Conservation (phyloP, 192 early-diverging fungal species). For the Coemansia sp. region DNA sequence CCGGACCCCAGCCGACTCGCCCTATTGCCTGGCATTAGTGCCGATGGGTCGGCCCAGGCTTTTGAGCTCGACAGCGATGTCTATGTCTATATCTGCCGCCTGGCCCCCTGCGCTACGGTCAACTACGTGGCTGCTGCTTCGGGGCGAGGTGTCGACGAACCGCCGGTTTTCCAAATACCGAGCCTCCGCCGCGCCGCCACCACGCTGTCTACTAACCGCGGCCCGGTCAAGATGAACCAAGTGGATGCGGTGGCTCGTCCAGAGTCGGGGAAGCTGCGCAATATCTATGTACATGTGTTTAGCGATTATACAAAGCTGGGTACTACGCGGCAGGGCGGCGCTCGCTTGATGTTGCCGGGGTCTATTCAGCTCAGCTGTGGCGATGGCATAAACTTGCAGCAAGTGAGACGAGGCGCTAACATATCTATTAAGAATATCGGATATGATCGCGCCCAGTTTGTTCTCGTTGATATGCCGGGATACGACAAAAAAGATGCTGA, state of each 20-base stretch:
- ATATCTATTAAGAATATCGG: constrained; percentile 39
- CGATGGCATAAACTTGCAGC: constrained; percentile 32
- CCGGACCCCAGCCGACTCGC: constrained; percentile 8
- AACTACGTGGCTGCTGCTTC: constrained; percentile 14
- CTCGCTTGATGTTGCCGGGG: constrained; percentile 38
- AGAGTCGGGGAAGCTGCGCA: constrained; percentile 18
- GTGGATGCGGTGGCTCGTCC: not conserved
- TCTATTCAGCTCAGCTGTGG: constrained; percentile 31
- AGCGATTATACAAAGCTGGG: constrained; percentile 42
- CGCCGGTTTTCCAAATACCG: constrained; percentile 40
- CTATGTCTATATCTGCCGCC: constrained; percentile 47
- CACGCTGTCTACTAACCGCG: not conserved
- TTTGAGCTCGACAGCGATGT: constrained; percentile 55
- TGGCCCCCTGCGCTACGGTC: constrained; percentile 36
- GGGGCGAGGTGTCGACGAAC: constrained; percentile 11
- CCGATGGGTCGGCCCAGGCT: constrained; percentile 6
- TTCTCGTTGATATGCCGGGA: constrained; percentile 47
- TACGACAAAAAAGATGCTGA: constrained; percentile 16
- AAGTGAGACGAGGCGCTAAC: constrained; percentile 20
- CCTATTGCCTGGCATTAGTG: constrained; percentile 21
- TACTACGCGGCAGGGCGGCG: constrained; percentile 15
- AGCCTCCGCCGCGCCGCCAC: constrained; percentile 32
- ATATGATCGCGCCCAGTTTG: constrained; percentile 49
- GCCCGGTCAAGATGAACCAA: not conserved
- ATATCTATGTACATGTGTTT: constrained; percentile 31